Evolutionary conservation across 2,329 filamentous ascomycete genomes (phyloP), one percentile per base, ranked within the genome.

Genomic region (Colletotrichum eremochloae): DNA sequence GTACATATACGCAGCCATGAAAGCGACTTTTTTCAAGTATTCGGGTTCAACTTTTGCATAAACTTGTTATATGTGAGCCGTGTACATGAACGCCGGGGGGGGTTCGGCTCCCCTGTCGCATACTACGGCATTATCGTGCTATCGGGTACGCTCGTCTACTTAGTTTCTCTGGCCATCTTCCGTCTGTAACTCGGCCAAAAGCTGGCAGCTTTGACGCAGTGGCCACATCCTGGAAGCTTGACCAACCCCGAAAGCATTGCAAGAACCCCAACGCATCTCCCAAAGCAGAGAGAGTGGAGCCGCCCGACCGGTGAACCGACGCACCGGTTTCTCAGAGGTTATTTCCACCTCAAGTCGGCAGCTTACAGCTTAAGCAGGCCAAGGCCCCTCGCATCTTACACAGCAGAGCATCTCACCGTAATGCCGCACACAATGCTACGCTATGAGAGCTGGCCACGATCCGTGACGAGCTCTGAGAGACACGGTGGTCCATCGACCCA

Each of bases 331-430:
- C 82, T 93, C 1, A 85, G 90, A 12, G 90, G 91, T 3, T 93
- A 93, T 77, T 89, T 93, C 74, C 87, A 93, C 76, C 84, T 93
- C 60, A 93, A 93, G 78, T 90, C 88, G 65, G 90, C 87, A 7
- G 86, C 88, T 67, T 92, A 89, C 88, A 76, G 79, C 5, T 82
- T 83, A 5, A 90, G 90, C 75, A 76, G 84, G 1, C 89, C 91
- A 0, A 81, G 82, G 40, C 85, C 88, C 0, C 81, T 93, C 6
- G 74, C 81, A 15, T 82, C 80, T 2, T 92, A 90, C 90, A 85
- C 81, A 2, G 90, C 90, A 0, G 78, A 82, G 15, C 87, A 90
- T 56, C 78, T 93, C 2, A 84, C 84, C 1, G 83, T 87, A 70
- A 86, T 93, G 84, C 91, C 91, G 0, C 84, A 88, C 64, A 24